Conservation (phyloP, 2,329 filamentous ascomycete genomes). For the Neonectria magnoliae region DNA sequence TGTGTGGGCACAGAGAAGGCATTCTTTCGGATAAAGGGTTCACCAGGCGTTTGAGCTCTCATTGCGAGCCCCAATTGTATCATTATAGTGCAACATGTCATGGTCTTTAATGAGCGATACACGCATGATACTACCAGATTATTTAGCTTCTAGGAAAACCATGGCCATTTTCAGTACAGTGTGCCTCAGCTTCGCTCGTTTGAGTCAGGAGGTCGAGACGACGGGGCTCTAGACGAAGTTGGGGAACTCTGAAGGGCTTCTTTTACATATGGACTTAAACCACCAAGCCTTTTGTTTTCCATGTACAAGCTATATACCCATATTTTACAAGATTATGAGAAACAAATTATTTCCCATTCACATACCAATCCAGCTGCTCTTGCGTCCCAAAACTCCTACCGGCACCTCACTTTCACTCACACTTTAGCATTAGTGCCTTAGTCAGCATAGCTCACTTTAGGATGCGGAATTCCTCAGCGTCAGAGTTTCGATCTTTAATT, state of each 20-base stretch:
- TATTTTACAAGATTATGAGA: constrained; percentile 8
- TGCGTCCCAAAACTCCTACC: background rate
- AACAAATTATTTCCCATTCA: constrained; percentile 10
- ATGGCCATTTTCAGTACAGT: background rate
- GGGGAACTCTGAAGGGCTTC: background rate
- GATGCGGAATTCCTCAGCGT: constrained; percentile 6
- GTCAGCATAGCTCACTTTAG: constrained; percentile 6
- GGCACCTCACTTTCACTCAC: background rate
- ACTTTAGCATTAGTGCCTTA: constrained; percentile 2
- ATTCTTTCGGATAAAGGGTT: no score
- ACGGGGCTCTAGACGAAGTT: background rate
- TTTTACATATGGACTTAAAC: background rate
- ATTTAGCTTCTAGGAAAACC: background rate
- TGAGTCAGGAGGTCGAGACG: background rate
- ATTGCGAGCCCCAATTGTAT: background rate
- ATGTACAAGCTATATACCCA: constrained; percentile 10
- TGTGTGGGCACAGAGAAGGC: background rate
- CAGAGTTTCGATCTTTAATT: background rate
- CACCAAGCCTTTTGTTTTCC: background rate
- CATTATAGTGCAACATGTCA: background rate
- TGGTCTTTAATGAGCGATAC: background rate
- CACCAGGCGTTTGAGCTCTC: background rate
- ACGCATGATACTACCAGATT: background rate
- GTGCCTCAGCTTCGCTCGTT: background rate
- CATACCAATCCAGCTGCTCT: background rate